phyloP scores from a whole-genome alignment of 495 filamentous ascomycete species.

The Penicillium desertorum region DNA sequence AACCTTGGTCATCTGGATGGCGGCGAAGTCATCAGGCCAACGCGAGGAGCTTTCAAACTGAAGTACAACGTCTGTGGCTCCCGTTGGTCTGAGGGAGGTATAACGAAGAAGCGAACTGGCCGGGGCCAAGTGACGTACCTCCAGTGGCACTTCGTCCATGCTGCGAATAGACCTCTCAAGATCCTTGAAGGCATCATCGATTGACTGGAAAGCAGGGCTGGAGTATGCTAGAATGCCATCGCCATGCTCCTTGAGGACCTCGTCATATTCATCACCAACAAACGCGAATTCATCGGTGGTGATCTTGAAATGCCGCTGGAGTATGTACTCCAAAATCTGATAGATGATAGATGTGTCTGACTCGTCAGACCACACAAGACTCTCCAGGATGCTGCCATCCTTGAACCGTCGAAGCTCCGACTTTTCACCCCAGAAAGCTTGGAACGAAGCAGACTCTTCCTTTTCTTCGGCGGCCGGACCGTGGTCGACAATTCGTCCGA shows the following conservation, averaged over 20 bases:
- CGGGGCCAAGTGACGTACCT: conserved; percentile 72
- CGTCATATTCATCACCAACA: conserved; percentile 60
- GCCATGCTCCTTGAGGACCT: conserved; percentile 50
- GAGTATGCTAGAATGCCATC: conserved; percentile 38
- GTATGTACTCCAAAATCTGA: conserved; percentile 75
- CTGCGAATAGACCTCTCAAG: conserved; percentile 71
- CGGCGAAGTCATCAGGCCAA: conserved; percentile 88
- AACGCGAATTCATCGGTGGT: conserved; percentile 54
- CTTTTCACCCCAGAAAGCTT: conserved; percentile 55
- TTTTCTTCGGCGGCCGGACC: conserved; percentile 81
- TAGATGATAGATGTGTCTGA: conserved; percentile 63
- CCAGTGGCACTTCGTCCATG: conserved; percentile 77
- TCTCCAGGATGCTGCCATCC: conserved; percentile 59
- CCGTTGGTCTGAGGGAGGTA: conserved; percentile 54
- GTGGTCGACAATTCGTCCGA: conserved; percentile 73
- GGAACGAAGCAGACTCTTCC: conserved; percentile 46
- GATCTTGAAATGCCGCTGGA: conserved; percentile 61
- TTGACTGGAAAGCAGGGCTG: conserved; percentile 52
- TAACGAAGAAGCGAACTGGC: conserved; percentile 71
- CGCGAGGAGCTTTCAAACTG: conserved; percentile 92
- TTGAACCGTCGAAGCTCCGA: conserved; percentile 56
- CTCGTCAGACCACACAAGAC: conserved; percentile 75
- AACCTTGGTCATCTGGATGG: conserved; percentile 90
- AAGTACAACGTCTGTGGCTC: conserved; percentile 66
- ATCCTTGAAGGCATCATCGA: conserved; percentile 62